Evolutionary conservation across 345 rosid genomes (phyloP).

Genomic region (Citropsis articulata): DNA sequence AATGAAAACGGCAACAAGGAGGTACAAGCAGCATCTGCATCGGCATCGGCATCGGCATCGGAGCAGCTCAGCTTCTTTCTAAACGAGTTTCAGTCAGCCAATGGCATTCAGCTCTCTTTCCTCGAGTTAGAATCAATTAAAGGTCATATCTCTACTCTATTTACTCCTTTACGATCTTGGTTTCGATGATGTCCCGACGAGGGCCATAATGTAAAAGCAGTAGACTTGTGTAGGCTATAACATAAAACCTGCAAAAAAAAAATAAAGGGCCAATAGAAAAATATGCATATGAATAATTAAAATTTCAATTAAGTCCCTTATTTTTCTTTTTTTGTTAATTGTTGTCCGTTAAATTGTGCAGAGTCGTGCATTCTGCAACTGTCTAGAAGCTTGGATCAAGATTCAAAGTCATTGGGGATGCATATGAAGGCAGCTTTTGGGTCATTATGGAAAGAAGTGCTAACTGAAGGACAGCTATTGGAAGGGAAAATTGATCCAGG

Average conservation of each 20-base stretch:
- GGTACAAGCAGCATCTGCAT: slow-evolving; percentile 17
- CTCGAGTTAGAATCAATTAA: slow-evolving; percentile 65
- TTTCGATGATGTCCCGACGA: background rate
- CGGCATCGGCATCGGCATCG: slow-evolving; percentile 34
- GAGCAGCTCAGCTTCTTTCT: slow-evolving; percentile 56
- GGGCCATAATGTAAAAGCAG: background rate
- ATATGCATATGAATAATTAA: too few species aligned
- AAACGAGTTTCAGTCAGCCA: slow-evolving; percentile 53
- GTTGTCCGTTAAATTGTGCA: slow-evolving; percentile 9
- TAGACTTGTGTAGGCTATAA: background rate
- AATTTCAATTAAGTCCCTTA: background rate
- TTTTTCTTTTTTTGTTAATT: background rate
- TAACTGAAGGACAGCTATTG: slow-evolving; percentile 42
- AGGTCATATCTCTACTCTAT: slow-evolving; percentile 28
- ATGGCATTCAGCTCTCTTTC: slow-evolving; percentile 53
- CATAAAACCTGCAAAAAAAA: background rate
- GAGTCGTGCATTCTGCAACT: slow-evolving; percentile 61
- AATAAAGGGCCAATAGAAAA: background rate
- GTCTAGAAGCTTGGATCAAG: slow-evolving; percentile 36
- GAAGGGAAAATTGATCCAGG: slow-evolving; percentile 65
- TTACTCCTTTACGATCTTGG: background rate
- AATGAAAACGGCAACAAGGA: background rate
- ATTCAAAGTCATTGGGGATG: slow-evolving; percentile 44
- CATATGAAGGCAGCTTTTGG: slow-evolving; percentile 61
- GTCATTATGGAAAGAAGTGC: slow-evolving; percentile 55